phyloP scores from a whole-genome alignment of 495 filamentous ascomycete species.

The Daldinia caldariorum region DNA sequence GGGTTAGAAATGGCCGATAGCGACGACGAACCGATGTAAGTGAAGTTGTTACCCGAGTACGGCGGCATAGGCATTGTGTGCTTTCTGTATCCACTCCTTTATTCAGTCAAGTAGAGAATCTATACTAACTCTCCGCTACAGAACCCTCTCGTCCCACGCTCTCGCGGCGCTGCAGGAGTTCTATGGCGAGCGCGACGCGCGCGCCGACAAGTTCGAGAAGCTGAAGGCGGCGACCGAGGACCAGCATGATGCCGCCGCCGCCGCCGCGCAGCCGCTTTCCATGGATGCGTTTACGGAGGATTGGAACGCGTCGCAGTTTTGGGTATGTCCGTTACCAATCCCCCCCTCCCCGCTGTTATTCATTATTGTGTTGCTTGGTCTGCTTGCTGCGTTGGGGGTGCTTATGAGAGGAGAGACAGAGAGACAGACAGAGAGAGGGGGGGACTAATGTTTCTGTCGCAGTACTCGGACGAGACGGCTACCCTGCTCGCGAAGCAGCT shows the following conservation, averaged over 20 bases:
- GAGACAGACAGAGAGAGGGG: too few relatives aligned
- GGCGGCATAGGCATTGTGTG: too few relatives aligned
- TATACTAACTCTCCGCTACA: constrained; percentile 38
- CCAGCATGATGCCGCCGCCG: constrained; percentile 42
- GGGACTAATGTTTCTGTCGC: neutral
- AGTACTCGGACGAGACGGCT: constrained; percentile 79
- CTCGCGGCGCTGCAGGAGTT: constrained; percentile 74
- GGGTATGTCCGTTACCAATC: constrained; percentile 63
- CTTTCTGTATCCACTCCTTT: too few relatives aligned
- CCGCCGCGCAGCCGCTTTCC: constrained; percentile 53
- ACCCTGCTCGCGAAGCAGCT: constrained; percentile 67
- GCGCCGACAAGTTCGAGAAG: constrained; percentile 71
- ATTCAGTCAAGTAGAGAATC: too few relatives aligned
- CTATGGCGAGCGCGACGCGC: constrained; percentile 71
- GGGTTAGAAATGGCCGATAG: constrained; percentile 46
- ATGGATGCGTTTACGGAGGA: constrained; percentile 82
- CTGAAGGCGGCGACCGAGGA: constrained; percentile 60
- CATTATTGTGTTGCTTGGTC: too few relatives aligned
- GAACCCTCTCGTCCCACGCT: constrained; percentile 66
- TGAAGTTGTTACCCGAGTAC: neutral
- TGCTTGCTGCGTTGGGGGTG: too few relatives aligned
- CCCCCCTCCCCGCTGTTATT: too few relatives aligned
- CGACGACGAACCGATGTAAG: constrained; percentile 57
- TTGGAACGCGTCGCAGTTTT: constrained; percentile 85
- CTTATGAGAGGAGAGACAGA: too few relatives aligned